phyloP scores from a whole-genome alignment of 192 early-diverging fungal genomes.

The Geosiphon pyriformis region DNA sequence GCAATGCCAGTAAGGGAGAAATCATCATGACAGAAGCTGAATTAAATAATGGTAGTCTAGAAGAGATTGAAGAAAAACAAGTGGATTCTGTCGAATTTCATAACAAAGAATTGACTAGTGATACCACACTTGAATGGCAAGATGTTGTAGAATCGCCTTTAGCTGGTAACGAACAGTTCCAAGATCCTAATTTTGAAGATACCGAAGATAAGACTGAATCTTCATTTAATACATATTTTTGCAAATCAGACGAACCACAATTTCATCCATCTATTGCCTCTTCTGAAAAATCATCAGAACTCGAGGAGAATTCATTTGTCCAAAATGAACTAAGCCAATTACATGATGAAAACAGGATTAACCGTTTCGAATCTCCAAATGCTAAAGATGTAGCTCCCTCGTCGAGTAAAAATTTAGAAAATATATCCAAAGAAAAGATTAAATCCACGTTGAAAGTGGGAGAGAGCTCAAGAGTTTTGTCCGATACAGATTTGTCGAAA shows the following conservation, averaged over 20 bases:
- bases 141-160: background rate
- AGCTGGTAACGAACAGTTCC: background rate
- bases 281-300: slow-evolving; percentile 13
- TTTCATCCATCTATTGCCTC: background rate
- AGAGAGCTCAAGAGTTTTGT: background rate
- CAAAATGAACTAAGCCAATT: too few species aligned
- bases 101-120: too few species aligned
- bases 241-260: background rate
- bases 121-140: background rate
- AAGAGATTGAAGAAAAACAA: too few species aligned
- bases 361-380: too few species aligned
- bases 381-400: background rate
- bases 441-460: background rate
- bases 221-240: background rate
- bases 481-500: background rate
- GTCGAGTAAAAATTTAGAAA: background rate
- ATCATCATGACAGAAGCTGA: too few species aligned
- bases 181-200: background rate
- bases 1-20: too few species aligned
- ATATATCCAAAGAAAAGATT: background rate
- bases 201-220: background rate
- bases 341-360: too few species aligned
- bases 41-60: too few species aligned
- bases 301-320: background rate
- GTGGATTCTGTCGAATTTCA: too few species aligned